Evolutionary conservation across 768 basidiomycete genomes (phyloP), one percentile per base, ranked within the genome.

Genomic region (Kwoniella dendrophila): DNA sequence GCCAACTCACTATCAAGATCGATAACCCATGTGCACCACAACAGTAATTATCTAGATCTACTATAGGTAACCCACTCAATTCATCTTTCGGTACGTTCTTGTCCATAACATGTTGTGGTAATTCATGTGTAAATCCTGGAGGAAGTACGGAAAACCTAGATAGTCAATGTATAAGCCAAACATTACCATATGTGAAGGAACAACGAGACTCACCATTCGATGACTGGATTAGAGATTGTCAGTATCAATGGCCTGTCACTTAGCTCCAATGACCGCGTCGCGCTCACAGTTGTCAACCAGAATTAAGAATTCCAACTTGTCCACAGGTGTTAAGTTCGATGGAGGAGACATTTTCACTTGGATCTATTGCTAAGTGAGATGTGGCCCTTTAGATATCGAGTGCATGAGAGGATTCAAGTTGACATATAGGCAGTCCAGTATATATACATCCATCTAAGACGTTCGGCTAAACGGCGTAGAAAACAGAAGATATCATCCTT

Each of bases 11-110:
- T 66, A 93, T 86, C 47, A 92, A 81, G 32, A 85, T 86, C n/a
- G 90, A 85, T 69, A 92, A 88, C 0, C 90, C 90, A 80, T 92
- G 90, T 1, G 90, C 90, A 4, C 89, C 89, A 82, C 85, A 86
- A 64, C 86, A 86, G 73, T 87, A 89, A 49, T 85, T 83, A 70
- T 90, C 85, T 49, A 92, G 84, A 69, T 91, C 86, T 7, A 90
- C 68, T 18, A 89, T 79, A 0, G 88, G 88, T 7, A 86, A 85
- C 2, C 85, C 84, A 0, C 85, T 84, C 14, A 73, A 59, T 4
- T 73, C 66, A 61, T 85, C 82, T 2, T 72, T 76, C 1, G 81
- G 71, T 0, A 84, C 84, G 22, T 80, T 74, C 1, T 80, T 53
- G 2, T 18, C 12, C 34, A 26, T 72, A 20, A 92, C 67, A 72